These are phyloP conservation scores for Diospyros kaki DNA, from an alignment of 148 eudicot species.

Conservation along the genomic window DNA sequence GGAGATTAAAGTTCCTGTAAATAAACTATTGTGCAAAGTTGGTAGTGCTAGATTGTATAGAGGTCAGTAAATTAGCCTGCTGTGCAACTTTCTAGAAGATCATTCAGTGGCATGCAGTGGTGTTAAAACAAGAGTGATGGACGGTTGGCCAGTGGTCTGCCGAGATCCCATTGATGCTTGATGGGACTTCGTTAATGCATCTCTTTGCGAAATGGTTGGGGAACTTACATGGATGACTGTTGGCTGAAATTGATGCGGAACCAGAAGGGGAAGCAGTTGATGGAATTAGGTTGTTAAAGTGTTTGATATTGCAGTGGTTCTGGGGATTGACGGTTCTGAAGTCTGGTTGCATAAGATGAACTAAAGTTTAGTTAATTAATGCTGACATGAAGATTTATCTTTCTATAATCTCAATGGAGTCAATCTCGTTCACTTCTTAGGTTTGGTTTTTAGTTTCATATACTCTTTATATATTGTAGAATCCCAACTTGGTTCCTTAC, in stretches of 20 bases:
- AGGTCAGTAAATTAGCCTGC: slow-evolving; percentile 29
- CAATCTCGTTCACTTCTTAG: slow-evolving; percentile 29
- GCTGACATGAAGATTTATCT: slow-evolving; percentile 16
- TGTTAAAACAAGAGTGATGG: slow-evolving; percentile 31
- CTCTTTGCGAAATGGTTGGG: slow-evolving; percentile 16
- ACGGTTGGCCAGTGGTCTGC: slow-evolving; percentile 28
- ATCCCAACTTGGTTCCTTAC: slow-evolving; percentile 26
- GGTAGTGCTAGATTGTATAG: slow-evolving; percentile 38
- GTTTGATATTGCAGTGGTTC: background rate
- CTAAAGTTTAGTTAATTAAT: slow-evolving; percentile 19
- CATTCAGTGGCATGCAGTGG: slow-evolving; percentile 18
- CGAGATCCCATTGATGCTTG: background rate
- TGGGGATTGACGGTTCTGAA: background rate
- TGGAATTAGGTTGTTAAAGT: slow-evolving; percentile 20
- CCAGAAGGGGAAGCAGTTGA: slow-evolving; percentile 12
- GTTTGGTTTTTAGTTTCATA: slow-evolving; percentile 22
- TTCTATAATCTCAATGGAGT: slow-evolving; percentile 17
- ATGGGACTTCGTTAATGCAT: slow-evolving; percentile 6
- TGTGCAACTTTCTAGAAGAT: slow-evolving; percentile 22
- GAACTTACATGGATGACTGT: slow-evolving; percentile 19
- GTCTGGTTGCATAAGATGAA: slow-evolving; percentile 21
- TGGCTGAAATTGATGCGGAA: slow-evolving; percentile 15
- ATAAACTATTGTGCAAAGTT: slow-evolving; percentile 23
- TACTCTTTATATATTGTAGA: slow-evolving; percentile 43
- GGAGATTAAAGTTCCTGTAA: slow-evolving; percentile 37